Evolutionary conservation across 495 filamentous ascomycete genomes (phyloP).

Genomic region (Astrothelium subdiscretum): DNA sequence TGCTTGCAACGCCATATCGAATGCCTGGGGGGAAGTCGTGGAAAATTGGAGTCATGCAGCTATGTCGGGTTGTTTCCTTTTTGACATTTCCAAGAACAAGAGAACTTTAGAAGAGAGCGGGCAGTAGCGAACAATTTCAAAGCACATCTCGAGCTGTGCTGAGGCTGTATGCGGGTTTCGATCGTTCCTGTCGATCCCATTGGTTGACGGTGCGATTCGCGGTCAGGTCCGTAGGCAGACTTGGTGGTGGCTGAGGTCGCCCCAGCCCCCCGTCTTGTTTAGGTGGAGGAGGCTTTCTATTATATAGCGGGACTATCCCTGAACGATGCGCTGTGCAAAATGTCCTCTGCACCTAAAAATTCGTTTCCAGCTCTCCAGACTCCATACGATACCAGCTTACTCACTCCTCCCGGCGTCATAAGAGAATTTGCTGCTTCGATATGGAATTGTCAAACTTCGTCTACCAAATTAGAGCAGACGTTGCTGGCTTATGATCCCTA

Average conservation of each 20-base stretch:
- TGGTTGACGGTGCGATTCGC: not conserved
- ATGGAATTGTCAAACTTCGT: not conserved
- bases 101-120: not conserved
- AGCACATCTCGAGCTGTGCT: not conserved
- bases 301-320: not conserved
- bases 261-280: not conserved
- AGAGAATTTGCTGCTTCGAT: not conserved
- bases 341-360: not conserved
- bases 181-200: not conserved
- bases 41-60: not conserved
- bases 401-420: not conserved
- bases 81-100: not conserved
- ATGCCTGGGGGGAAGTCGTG: not conserved
- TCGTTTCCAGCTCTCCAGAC: not conserved
- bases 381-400: not conserved
- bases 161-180: not conserved
- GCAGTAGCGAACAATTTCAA: not conserved
- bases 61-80: not conserved
- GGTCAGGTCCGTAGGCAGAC: not conserved
- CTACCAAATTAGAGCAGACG: not conserved
- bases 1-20: not conserved
- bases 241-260: not conserved
- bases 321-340: not conserved
- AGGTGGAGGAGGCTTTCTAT: not conserved
- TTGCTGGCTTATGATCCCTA: not conserved